Conservation (phyloP, 148 eudicot genomes). For the Silene latifolia region DNA sequence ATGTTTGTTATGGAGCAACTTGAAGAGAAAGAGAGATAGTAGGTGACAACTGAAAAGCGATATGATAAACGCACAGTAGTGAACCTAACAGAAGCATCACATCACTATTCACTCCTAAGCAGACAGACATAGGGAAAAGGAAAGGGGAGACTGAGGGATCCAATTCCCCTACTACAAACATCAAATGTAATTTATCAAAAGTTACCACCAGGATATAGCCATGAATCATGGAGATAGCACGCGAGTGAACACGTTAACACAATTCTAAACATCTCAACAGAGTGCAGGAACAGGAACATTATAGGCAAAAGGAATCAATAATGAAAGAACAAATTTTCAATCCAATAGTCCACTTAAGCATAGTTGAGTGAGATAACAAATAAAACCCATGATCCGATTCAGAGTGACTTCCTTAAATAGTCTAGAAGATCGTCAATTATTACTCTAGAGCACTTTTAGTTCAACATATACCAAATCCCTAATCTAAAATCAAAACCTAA, state of each 20-base stretch:
- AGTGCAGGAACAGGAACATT: neutral
- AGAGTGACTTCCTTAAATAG: neutral
- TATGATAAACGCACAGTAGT: neutral
- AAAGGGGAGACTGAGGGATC: neutral
- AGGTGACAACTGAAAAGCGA: neutral
- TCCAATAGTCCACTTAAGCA: neutral
- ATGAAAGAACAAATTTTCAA: too few relatives aligned
- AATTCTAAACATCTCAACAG: neutral
- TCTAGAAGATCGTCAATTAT: neutral
- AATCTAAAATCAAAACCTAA: neutral
- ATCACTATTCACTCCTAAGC: neutral
- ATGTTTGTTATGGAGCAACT: neutral
- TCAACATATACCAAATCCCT: neutral
- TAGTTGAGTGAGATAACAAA: neutral
- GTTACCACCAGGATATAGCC: neutral
- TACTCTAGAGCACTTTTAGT: neutral
- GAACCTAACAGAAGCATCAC: neutral
- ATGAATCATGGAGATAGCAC: neutral
- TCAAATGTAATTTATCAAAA: neutral
- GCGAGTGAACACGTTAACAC: neutral
- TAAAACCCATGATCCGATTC: constrained; percentile 6
- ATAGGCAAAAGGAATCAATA: neutral
- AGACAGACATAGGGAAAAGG: neutral
- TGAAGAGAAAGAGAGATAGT: neutral
- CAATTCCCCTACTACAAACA: neutral